Conservation (phyloP, 148 eudicot species). For the Beta vulgaris region DNA sequence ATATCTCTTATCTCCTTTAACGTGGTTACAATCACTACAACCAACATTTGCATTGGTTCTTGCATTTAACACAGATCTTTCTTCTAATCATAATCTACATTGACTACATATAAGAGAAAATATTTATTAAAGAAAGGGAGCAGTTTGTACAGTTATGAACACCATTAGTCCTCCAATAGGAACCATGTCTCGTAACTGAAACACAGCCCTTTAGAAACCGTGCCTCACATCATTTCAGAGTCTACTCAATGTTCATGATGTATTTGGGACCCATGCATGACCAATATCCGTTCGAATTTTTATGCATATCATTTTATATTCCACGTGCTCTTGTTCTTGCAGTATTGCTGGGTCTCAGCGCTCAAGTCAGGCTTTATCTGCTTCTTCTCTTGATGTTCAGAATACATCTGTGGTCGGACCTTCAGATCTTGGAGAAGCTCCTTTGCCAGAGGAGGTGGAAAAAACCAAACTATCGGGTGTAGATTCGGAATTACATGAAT, state of each 20-base stretch:
- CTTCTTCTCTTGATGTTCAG: slow-evolving; percentile 44
- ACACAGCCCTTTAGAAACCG: background rate
- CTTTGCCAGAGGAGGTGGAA: slow-evolving; percentile 31
- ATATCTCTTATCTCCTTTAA: background rate
- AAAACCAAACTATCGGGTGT: slow-evolving; percentile 19
- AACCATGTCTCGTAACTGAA: background rate
- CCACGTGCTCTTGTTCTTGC: slow-evolving; percentile 1
- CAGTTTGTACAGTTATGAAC: background rate
- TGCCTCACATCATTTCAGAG: too few species aligned
- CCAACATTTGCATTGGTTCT: background rate
- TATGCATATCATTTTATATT: background rate
- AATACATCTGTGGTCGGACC: slow-evolving; percentile 26
- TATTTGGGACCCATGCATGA: background rate
- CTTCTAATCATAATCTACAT: background rate
- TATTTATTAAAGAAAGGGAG: background rate
- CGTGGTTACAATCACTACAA: background rate
- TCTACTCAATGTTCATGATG: too few species aligned
- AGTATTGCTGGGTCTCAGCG: slow-evolving; percentile 50
- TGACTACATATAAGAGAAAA: background rate
- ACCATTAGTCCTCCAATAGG: background rate
- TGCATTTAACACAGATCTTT: background rate
- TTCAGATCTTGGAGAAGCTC: slow-evolving; percentile 25
- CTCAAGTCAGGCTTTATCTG: slow-evolving; percentile 28
- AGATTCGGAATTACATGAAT: slow-evolving; percentile 24
- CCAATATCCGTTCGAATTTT: background rate